These are phyloP conservation scores for Boletus reticuloceps DNA, from an alignment of 768 basidiomycete genomes.

Conservation along the genomic window DNA sequence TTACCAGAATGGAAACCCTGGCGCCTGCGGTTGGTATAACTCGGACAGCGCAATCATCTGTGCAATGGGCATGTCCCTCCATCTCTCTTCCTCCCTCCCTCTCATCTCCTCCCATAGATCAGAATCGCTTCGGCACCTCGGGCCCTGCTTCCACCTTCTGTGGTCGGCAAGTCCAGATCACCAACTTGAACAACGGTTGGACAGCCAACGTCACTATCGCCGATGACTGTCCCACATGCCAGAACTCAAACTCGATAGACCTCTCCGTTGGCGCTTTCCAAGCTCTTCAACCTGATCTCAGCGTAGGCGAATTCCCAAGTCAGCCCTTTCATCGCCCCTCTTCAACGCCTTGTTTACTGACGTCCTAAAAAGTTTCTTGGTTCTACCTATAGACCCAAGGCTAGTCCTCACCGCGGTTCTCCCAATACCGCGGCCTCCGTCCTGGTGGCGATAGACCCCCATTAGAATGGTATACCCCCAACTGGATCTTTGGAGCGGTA, in stretches of 20 bases:
- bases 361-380: constrained; percentile 30
- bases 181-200: constrained; percentile 51
- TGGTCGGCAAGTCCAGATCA: constrained; percentile 61
- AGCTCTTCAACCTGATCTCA: constrained; percentile 42
- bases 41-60: constrained; percentile 57
- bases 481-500: background rate
- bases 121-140: constrained; percentile 47
- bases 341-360: background rate
- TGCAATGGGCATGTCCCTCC: constrained; percentile 53
- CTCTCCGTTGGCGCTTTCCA: constrained; percentile 69
- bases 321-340: constrained; percentile 23
- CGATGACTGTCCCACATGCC: constrained; percentile 82
- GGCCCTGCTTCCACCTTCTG: constrained; percentile 55
- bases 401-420: constrained; percentile 7
- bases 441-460: constrained; percentile 40
- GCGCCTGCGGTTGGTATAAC: constrained; percentile 71
- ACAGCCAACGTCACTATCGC: constrained; percentile 63
- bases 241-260: constrained; percentile 64
- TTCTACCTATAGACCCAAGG: constrained; percentile 19
- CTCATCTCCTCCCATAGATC: constrained; percentile 38
- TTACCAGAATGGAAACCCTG: constrained; percentile 68
- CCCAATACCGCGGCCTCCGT: constrained; percentile 27
- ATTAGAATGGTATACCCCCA: constrained; percentile 1
- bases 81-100: background rate
- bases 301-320: constrained; percentile 59